Percentiles rank a stretch among this genome's conserved stretches.
phyloP scores from a whole-genome alignment of 805 yeast genomes.

The Metschnikowia cerradonensis region DNA sequence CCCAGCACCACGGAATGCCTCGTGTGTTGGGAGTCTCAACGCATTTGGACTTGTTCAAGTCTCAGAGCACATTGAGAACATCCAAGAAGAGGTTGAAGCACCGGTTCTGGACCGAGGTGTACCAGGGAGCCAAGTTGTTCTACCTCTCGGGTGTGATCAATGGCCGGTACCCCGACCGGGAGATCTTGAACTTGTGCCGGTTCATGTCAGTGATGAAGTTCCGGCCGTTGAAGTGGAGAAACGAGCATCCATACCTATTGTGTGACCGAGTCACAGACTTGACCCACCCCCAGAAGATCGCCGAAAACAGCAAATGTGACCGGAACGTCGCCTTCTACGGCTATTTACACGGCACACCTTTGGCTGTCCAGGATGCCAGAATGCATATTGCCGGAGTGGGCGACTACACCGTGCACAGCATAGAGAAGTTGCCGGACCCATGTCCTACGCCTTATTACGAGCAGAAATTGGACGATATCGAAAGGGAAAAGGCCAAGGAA shows the following conservation, averaged over 20 bases:
- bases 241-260: conserved; percentile 91
- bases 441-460: conserved; percentile 96
- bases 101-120: conserved; percentile 98
- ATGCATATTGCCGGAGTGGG: conserved; percentile 97
- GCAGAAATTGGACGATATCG: conserved; percentile 76
- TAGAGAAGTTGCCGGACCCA: conserved; percentile 94
- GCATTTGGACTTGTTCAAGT: conserved; percentile 89
- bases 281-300: conserved; percentile 84
- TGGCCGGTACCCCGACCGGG: conserved; percentile 97
- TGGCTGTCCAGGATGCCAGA: conserved; percentile 61
- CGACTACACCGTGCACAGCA: conserved; percentile 68
- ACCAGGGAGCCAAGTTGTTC: conserved; percentile 94
- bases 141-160: conserved; percentile 93
- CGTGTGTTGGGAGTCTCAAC: conserved; percentile 93
- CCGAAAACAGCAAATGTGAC: conserved; percentile 76
- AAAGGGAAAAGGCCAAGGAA: conserved; percentile 65
- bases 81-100: conserved; percentile 88
- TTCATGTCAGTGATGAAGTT: conserved; percentile 97
- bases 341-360: conserved; percentile 89
- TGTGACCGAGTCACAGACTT: conserved; percentile 91
- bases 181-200: conserved; percentile 83
- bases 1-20: conserved; percentile 99
- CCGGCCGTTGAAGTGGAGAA: conserved; percentile 98
- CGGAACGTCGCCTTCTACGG: conserved; percentile 91
- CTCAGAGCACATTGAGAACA: conserved; percentile 82